Conservation (phyloP, 768 basidiomycete species). For the Pisolithus sp. region DNA sequence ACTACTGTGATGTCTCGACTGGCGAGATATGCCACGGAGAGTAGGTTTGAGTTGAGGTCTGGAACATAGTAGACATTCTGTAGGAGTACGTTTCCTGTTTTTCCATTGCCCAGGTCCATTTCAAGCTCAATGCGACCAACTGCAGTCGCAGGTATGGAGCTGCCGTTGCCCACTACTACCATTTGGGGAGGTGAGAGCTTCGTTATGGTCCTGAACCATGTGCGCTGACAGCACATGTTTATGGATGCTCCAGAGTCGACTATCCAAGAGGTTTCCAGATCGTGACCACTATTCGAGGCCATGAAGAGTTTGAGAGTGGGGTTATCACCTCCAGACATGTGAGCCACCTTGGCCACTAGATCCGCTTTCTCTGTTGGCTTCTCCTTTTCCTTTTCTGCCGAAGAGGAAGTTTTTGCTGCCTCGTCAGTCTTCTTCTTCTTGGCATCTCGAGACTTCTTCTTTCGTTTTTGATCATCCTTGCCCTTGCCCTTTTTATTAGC, state of each 20-base stretch:
- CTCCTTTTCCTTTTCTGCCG: not conserved
- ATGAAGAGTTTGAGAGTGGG: not conserved
- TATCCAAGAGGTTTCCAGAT: not conserved
- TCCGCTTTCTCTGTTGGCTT: not conserved
- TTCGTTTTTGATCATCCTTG: not conserved
- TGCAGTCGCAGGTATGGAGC: not conserved
- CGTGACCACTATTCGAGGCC: not conserved
- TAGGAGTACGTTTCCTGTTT: not conserved
- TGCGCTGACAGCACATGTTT: not conserved
- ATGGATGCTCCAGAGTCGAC: not conserved
- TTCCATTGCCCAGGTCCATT: not conserved
- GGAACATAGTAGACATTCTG: slow-evolving; percentile 11
- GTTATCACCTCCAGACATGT: not conserved
- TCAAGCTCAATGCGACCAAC: too few species aligned
- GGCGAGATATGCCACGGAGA: slow-evolving; percentile 10
- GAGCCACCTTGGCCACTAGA: not conserved
- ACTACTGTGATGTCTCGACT: not conserved
- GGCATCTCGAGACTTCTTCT: not conserved
- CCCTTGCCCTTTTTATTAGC: not conserved
- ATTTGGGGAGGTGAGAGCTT: not conserved
- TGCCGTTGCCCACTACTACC: not conserved
- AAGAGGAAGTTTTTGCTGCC: not conserved
- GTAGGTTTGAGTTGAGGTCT: slow-evolving; percentile 13
- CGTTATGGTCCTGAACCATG: not conserved
- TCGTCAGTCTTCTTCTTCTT: not conserved